These are phyloP conservation scores for Chionographis japonica DNA, from an alignment of 106 monocot species.

Conservation along the genomic window DNA sequence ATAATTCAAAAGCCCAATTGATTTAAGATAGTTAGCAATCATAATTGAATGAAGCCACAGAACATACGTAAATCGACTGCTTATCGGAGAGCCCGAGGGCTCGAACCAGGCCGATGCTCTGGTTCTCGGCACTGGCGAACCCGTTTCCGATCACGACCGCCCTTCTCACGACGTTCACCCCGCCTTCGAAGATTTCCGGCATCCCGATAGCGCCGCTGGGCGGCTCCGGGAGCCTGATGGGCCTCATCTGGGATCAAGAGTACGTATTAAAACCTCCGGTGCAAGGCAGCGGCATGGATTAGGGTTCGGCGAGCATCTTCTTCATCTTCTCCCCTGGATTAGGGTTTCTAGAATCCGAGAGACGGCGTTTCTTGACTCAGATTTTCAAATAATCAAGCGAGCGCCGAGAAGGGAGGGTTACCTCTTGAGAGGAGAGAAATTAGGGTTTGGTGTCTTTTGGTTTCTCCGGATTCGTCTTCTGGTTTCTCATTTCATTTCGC, in stretches of 20 bases:
- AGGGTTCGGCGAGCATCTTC: too few species aligned
- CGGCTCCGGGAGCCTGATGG: conserved; percentile 89
- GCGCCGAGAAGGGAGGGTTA: too few species aligned
- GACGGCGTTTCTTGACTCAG: too few species aligned
- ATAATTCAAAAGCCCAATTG: neutral
- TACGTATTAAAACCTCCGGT: too few species aligned
- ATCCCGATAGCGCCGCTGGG: conserved; percentile 44
- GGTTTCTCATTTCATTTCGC: too few species aligned
- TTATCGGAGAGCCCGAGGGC: conserved; percentile 80
- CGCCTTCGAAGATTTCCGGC: conserved; percentile 93
- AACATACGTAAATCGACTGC: conserved; percentile 56
- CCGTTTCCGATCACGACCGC: conserved; percentile 94
- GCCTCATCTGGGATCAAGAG: conserved; percentile 41
- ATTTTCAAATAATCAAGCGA: too few species aligned
- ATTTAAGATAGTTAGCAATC: neutral
- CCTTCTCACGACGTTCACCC: conserved; percentile 66
- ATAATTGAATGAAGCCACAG: neutral
- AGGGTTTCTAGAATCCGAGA: too few species aligned
- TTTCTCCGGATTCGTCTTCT: too few species aligned
- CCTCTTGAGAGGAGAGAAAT: too few species aligned
- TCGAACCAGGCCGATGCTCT: conserved; percentile 83
- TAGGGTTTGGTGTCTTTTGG: too few species aligned
- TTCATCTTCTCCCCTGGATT: too few species aligned
- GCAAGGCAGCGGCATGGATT: too few species aligned
- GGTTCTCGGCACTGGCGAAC: conserved; percentile 83